phyloP scores from a whole-genome alignment of 352 stramenopile species.

The Phytophthora crassamura region DNA sequence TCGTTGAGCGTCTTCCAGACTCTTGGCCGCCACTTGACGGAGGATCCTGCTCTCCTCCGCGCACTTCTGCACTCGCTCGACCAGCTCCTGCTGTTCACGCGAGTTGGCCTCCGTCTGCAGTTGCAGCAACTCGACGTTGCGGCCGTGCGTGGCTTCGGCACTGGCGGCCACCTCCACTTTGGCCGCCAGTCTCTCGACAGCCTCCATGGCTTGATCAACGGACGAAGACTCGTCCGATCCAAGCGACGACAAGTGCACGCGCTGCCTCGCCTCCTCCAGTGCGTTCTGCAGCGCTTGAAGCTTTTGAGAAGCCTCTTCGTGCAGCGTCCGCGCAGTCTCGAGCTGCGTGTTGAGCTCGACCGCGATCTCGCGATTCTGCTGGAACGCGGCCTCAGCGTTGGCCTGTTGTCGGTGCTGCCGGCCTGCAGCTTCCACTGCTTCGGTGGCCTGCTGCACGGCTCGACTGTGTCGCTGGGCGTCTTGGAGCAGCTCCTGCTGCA shows the following conservation, averaged over 20 bases:
- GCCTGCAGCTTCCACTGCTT: slow-evolving; percentile 53
- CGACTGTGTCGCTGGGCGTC: slow-evolving; percentile 50
- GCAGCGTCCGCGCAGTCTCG: slow-evolving; percentile 31
- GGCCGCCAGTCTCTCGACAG: slow-evolving; percentile 53
- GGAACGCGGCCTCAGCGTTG: slow-evolving; percentile 39
- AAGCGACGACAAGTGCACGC: slow-evolving; percentile 42
- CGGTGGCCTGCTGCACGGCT: slow-evolving; percentile 52
- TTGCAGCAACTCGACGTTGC: slow-evolving; percentile 38
- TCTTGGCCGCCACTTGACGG: slow-evolving; percentile 51
- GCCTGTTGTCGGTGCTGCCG: slow-evolving; percentile 37
- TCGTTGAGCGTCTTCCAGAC: slow-evolving; percentile 62
- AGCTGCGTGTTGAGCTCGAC: slow-evolving; percentile 41
- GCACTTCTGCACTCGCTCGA: slow-evolving; percentile 29
- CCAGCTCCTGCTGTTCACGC: slow-evolving; percentile 42
- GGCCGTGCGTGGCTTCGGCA: slow-evolving; percentile 50
- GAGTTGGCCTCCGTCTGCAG: slow-evolving; percentile 24
- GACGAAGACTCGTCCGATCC: slow-evolving; percentile 23
- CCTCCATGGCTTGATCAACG: slow-evolving; percentile 26
- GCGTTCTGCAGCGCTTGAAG: slow-evolving; percentile 30
- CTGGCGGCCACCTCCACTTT: slow-evolving; percentile 65
- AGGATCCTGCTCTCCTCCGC: slow-evolving; percentile 48
- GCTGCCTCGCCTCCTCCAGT: slow-evolving; percentile 40
- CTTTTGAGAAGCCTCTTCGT: slow-evolving; percentile 39
- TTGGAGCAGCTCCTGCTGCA: slow-evolving; percentile 53
- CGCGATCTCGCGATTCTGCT: slow-evolving; percentile 37